A percentile compares a stretch with the other conserved stretches of the same genome.
phyloP scores from a whole-genome alignment of 257 asterid species.

The Plantago ovata region DNA sequence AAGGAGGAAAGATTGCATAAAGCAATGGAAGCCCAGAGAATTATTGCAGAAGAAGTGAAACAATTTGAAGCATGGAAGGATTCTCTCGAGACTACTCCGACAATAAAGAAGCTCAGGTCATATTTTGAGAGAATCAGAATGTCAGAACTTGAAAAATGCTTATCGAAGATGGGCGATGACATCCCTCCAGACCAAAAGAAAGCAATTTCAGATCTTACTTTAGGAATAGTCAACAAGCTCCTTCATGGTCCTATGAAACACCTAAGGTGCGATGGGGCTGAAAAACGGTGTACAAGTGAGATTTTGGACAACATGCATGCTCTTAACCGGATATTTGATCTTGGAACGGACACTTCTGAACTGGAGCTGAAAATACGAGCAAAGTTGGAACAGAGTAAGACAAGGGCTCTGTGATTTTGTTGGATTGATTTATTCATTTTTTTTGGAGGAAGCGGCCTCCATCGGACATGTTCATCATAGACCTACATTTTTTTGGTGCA shows the following conservation, averaged over 20 bases:
- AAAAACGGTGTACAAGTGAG: constrained; percentile 44
- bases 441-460: constrained; percentile 22
- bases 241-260: constrained; percentile 95
- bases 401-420: constrained; percentile 23
- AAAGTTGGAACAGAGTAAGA: constrained; percentile 51
- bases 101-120: constrained; percentile 82
- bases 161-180: constrained; percentile 66
- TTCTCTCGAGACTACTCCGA: constrained; percentile 83
- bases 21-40: constrained; percentile 71
- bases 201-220: constrained; percentile 69
- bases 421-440: constrained; percentile 21
- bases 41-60: constrained; percentile 64
- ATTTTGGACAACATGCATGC: constrained; percentile 77
- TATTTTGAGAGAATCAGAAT: constrained; percentile 82
- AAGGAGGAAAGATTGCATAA: constrained; percentile 66
- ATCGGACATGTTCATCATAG: constrained; percentile 9
- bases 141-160: constrained; percentile 72
- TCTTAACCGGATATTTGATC: constrained; percentile 70
- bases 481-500: constrained; percentile 17
- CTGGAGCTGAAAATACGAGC: constrained; percentile 69
- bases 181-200: constrained; percentile 57
- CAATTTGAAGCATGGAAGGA: constrained; percentile 83
- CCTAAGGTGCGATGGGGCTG: constrained; percentile 62
- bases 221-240: constrained; percentile 70
- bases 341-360: constrained; percentile 56